These are phyloP conservation scores for Macrolepiota albuminosa DNA, from an alignment of 768 basidiomycete genomes.

Conservation along the genomic window DNA sequence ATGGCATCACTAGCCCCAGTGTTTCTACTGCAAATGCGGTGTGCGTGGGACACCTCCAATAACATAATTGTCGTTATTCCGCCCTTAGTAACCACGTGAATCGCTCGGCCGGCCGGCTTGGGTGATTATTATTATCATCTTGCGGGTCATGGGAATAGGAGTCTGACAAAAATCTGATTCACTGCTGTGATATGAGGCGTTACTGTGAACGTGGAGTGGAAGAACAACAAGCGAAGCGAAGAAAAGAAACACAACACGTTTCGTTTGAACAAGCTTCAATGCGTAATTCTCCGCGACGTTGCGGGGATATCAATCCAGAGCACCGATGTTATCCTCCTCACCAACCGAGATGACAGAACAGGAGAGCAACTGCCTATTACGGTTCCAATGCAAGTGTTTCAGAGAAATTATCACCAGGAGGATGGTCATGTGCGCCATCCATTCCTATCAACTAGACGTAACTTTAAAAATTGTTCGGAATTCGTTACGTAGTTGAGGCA, in stretches of 20 bases:
- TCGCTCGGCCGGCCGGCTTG: background rate
- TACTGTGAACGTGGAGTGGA: background rate
- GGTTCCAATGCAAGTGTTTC: no score
- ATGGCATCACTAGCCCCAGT: background rate
- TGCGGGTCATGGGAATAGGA: background rate
- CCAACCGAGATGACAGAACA: background rate
- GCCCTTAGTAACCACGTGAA: background rate
- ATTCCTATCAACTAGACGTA: background rate
- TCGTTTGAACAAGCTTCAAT: background rate
- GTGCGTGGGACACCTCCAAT: background rate
- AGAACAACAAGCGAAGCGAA: background rate
- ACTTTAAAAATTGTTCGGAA: background rate
- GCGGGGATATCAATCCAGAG: background rate
- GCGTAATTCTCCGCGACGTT: background rate
- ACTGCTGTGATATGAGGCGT: background rate
- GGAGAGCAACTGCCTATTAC: background rate
- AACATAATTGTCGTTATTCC: background rate
- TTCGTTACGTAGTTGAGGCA: background rate
- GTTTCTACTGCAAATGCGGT: background rate
- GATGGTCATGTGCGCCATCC: background rate
- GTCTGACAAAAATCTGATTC: background rate
- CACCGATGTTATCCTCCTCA: background rate
- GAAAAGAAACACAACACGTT: background rate
- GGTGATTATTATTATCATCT: background rate
- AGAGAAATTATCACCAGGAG: background rate